Conservation (phyloP, 2,329 filamentous ascomycete species). For the Trichoderma sp. region DNA sequence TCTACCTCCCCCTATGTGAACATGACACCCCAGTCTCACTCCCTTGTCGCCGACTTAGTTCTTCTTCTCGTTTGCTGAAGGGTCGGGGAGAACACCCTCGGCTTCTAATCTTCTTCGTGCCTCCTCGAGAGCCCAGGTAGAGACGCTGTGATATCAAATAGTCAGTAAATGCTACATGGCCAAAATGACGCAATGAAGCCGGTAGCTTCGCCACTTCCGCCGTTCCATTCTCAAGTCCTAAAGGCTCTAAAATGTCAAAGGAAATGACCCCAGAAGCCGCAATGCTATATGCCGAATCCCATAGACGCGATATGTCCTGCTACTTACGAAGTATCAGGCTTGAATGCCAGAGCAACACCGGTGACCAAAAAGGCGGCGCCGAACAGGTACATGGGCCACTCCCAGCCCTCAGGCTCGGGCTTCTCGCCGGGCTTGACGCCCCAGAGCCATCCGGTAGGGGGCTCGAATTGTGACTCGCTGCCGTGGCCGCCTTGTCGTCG, state of each 20-base stretch:
- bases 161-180: constrained; percentile 33
- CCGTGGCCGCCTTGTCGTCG: constrained; percentile 45
- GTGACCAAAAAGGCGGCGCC: constrained; percentile 76
- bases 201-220: background rate
- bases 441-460: constrained; percentile 89
- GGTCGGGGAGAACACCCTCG: constrained; percentile 89
- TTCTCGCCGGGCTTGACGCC: constrained; percentile 95
- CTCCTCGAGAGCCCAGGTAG: constrained; percentile 98
- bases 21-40: constrained; percentile 8
- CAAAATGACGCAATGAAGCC: constrained; percentile 33
- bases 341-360: constrained; percentile 85
- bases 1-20: constrained; percentile 24
- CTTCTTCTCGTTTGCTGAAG: constrained; percentile 59
- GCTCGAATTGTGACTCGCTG: constrained; percentile 79
- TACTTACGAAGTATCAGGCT: constrained; percentile 97
- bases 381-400: constrained; percentile 80
- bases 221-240: too few relatives aligned
- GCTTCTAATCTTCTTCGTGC: constrained; percentile 91
- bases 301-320: background rate
- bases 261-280: background rate
- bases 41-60: constrained; percentile 32
- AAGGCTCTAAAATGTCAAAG: background rate
- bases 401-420: constrained; percentile 95
- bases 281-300: background rate
- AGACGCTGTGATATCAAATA: constrained; percentile 67